These are phyloP conservation scores for Boletus patriciae DNA, from an alignment of 768 basidiomycete species.

Conservation along the genomic window DNA sequence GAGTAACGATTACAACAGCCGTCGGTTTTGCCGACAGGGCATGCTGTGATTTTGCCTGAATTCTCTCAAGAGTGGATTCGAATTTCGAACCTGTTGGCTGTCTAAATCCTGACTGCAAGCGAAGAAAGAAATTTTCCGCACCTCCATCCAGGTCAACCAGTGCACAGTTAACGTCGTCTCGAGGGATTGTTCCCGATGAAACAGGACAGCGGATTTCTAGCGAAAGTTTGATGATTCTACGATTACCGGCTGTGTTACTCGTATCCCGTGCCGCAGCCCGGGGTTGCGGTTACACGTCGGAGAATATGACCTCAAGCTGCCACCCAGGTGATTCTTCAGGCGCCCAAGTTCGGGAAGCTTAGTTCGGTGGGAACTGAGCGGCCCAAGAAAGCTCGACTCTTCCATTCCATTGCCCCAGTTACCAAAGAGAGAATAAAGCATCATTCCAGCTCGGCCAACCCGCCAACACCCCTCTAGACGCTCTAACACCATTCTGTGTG, in stretches of 20 bases:
- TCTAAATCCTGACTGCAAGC: constrained; percentile 1
- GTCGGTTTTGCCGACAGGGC: constrained; percentile 16
- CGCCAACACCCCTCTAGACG: constrained; percentile 21
- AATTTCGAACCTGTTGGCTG: background rate
- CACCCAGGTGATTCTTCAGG: constrained; percentile 7
- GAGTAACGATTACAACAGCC: constrained; percentile 13
- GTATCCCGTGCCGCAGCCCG: background rate
- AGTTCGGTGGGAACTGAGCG: constrained; percentile 32
- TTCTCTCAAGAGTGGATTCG: constrained; percentile 1
- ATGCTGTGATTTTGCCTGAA: constrained; percentile 17
- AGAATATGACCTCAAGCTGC: constrained; percentile 9
- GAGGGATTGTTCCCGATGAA: constrained; percentile 2
- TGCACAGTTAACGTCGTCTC: background rate
- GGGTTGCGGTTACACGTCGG: constrained; percentile 10
- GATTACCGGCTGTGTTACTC: constrained; percentile 10
- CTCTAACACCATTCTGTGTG: constrained; percentile 30
- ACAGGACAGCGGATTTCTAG: constrained; percentile 6
- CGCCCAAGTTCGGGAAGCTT: constrained; percentile 19
- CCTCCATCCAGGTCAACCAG: background rate
- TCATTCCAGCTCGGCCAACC: constrained; percentile 22
- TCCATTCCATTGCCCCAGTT: constrained; percentile 34
- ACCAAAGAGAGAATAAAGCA: constrained; percentile 39
- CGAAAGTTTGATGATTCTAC: background rate
- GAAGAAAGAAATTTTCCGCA: constrained; percentile 3
- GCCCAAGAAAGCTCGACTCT: constrained; percentile 27